These are phyloP conservation scores for Sugiyamaella marilandica DNA, from an alignment of 805 yeast genomes.

Conservation along the genomic window DNA sequence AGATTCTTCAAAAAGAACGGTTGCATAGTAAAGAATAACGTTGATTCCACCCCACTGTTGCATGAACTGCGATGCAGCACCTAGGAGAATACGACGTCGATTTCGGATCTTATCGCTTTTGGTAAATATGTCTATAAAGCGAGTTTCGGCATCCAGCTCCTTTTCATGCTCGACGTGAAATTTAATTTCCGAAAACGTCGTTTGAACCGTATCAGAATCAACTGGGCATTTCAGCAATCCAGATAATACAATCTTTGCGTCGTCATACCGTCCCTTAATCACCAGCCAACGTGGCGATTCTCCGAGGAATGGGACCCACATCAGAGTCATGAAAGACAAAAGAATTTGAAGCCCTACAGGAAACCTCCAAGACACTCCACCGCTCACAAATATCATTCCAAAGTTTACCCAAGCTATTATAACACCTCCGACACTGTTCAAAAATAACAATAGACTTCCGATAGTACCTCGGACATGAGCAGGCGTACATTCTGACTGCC, in stretches of 20 bases:
- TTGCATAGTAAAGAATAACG: conserved; percentile 35
- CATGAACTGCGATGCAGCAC: conserved; percentile 37
- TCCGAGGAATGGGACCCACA: conserved; percentile 53
- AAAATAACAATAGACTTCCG: conserved; percentile 24
- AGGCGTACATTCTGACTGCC: conserved; percentile 72
- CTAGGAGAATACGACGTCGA: conserved; percentile 45
- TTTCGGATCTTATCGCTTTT: conserved; percentile 41
- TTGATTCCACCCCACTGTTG: conserved; percentile 91
- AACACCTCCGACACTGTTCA: conserved; percentile 29
- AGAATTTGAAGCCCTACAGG: conserved; percentile 23
- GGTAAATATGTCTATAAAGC: conserved; percentile 28
- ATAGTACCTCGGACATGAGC: conserved; percentile 59
- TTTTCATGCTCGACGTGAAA: conserved; percentile 12
- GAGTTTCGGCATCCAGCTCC: conserved; percentile 9
- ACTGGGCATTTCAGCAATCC: conserved; percentile 10
- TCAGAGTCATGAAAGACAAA: conserved; percentile 39
- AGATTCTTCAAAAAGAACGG: conserved; percentile 13
- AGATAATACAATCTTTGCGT: conserved; percentile 40
- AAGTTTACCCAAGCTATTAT: conserved; percentile 30
- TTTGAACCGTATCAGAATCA: conserved; percentile 8
- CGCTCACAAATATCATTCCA: conserved; percentile 15
- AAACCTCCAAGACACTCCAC: conserved; percentile 30
- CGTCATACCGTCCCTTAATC: conserved; percentile 57
- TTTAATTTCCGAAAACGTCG: conserved; percentile 19
- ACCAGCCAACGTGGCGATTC: conserved; percentile 81